These are phyloP conservation scores for Ophiocordyceps camponoti-floridani DNA, from an alignment of 2,329 filamentous ascomycete species.

Conservation along the genomic window DNA sequence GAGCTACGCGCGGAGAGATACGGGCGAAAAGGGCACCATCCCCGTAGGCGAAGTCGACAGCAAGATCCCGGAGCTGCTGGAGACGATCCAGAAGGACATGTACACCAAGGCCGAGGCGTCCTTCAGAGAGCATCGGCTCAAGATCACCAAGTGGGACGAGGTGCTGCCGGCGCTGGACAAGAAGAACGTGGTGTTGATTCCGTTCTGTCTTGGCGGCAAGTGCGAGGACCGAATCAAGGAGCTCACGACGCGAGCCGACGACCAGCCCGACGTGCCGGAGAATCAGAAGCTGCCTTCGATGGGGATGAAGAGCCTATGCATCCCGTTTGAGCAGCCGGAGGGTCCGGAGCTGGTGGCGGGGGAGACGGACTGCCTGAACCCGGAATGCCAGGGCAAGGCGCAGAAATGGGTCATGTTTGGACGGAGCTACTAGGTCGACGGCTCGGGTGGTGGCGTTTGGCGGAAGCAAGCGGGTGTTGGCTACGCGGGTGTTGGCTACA, in stretches of 20 bases:
- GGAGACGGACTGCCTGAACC: constrained; percentile 83
- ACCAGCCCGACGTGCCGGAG: constrained; percentile 33
- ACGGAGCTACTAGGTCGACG: constrained; percentile 36
- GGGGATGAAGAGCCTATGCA: constrained; percentile 58
- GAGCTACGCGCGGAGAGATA: constrained; percentile 74
- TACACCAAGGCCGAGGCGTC: constrained; percentile 56
- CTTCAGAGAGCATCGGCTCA: constrained; percentile 65
- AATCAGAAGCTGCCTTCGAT: constrained; percentile 36
- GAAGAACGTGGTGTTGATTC: constrained; percentile 87
- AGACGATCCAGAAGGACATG: constrained; percentile 78
- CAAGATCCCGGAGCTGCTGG: constrained; percentile 63
- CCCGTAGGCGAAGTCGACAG: constrained; percentile 55
- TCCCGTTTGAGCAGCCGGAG: constrained; percentile 65
- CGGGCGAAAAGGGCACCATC: constrained; percentile 66
- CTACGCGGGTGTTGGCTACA: background rate
- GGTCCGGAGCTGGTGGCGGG: constrained; percentile 47
- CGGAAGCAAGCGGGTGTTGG: background rate
- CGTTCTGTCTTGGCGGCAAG: constrained; percentile 63
- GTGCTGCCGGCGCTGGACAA: constrained; percentile 78
- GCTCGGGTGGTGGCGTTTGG: background rate
- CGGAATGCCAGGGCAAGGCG: constrained; percentile 59
- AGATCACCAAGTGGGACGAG: constrained; percentile 75
- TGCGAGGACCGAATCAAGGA: constrained; percentile 96
- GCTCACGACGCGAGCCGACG: constrained; percentile 59
- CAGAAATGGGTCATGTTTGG: constrained; percentile 91